These are phyloP conservation scores for Magnaporthales sp. DNA, from an alignment of 2,329 filamentous ascomycete species.

Conservation along the genomic window DNA sequence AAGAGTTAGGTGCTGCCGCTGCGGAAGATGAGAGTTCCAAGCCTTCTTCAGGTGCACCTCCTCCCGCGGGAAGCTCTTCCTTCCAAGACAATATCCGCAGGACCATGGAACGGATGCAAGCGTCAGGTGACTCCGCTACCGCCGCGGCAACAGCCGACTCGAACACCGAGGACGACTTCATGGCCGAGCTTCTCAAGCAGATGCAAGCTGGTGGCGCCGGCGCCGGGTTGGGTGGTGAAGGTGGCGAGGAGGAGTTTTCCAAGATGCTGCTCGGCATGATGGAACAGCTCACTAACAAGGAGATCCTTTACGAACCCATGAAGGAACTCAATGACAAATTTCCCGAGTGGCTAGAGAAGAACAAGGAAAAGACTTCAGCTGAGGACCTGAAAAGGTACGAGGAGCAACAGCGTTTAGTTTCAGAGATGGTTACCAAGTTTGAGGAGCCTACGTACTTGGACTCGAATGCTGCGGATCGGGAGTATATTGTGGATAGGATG, in stretches of 20 bases:
- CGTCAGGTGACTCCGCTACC: conserved; percentile 76
- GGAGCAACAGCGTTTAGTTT: conserved; percentile 70
- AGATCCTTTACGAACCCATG: conserved; percentile 97
- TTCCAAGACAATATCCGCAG: conserved; percentile 90
- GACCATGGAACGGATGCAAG: conserved; percentile 95
- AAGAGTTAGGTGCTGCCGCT: conserved; percentile 54
- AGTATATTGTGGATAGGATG: conserved; percentile 96
- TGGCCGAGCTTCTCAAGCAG: conserved; percentile 88
- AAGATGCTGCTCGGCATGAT: conserved; percentile 98
- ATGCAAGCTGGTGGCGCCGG: conserved; percentile 58
- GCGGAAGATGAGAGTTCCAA: conserved; percentile 21
- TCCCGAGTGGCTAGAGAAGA: conserved; percentile 77
- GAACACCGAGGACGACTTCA: conserved; percentile 64
- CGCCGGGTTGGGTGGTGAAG: conserved; percentile 41
- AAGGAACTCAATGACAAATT: conserved; percentile 94
- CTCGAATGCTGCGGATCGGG: conserved; percentile 69
- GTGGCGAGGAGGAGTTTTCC: conserved; percentile 75
- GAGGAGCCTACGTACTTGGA: conserved; percentile 77
- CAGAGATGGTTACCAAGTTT: conserved; percentile 83
- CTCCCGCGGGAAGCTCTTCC: conserved; percentile 28
- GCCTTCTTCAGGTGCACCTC: conserved; percentile 14
- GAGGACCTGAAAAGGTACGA: conserved; percentile 75
- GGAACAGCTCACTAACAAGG: conserved; percentile 97
- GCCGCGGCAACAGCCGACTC: conserved; percentile 52
- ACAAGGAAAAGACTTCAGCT: conserved; percentile 52